Percentiles rank a stretch among this genome's conserved stretches.
phyloP scores from a whole-genome alignment of 805 yeast genomes.

The Saccharomycopsis capsularis region DNA sequence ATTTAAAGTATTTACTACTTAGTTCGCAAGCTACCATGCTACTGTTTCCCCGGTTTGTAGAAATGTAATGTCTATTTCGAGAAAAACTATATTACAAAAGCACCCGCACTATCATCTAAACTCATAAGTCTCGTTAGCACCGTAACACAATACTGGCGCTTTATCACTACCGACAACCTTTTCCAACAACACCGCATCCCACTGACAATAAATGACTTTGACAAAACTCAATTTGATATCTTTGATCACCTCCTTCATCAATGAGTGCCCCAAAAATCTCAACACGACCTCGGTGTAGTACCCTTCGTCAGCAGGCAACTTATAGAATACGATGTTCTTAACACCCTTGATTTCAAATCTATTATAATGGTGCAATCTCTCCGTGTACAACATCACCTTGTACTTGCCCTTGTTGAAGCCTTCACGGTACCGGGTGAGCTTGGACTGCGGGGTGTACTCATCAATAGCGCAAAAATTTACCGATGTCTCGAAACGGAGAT shows the following conservation, averaged over 20 bases:
- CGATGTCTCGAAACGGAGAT: conserved; percentile 49
- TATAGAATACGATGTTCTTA: conserved; percentile 73
- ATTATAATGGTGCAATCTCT: conserved; percentile 87
- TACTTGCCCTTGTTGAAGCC: conserved; percentile 55
- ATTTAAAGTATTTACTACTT: no score
- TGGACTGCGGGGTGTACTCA: conserved; percentile 75
- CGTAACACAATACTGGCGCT: conserved; percentile 15
- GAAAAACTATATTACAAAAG: no score
- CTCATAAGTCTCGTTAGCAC: conserved; percentile 13
- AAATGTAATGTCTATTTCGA: no score
- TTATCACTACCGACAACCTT: conserved; percentile 60
- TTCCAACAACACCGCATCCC: conserved; percentile 76
- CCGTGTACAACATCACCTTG: conserved; percentile 80
- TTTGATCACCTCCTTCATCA: conserved; percentile 44
- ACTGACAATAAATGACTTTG: conserved; percentile 61
- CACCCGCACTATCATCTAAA: conserved; percentile 10
- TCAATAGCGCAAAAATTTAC: conserved; percentile 64
- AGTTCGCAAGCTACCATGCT: no score
- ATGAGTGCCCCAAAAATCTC: conserved; percentile 56
- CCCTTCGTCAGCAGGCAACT: conserved; percentile 74
- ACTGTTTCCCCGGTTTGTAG: no score
- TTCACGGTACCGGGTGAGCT: conserved; percentile 63
- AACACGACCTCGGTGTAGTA: conserved; percentile 70
- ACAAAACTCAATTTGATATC: conserved; percentile 33
- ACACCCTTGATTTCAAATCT: conserved; percentile 83